Evolutionary conservation across 2,329 filamentous ascomycete species (phyloP).

Genomic region (Colletotrichum simmondsii): DNA sequence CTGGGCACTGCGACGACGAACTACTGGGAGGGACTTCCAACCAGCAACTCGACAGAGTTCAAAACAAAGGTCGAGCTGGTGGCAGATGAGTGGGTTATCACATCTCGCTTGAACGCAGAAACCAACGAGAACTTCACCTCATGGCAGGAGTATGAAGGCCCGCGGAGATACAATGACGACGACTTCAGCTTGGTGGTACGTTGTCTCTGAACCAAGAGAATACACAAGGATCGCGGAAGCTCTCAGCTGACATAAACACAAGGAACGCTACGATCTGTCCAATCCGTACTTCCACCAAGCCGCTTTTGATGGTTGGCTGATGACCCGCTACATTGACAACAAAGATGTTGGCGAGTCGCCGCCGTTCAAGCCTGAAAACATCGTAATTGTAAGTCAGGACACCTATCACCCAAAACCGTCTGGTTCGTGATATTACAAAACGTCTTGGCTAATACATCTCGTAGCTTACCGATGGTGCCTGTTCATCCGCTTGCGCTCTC

Average conservation of each 20-base stretch:
- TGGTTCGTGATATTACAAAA: too few relatives aligned
- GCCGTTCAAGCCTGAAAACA: not conserved
- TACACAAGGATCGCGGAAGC: too few relatives aligned
- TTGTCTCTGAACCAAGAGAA: too few relatives aligned
- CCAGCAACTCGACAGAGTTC: not conserved
- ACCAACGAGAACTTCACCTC: constrained; percentile 12
- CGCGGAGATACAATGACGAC: not conserved
- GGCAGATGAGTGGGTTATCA: constrained; percentile 15
- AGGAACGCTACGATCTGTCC: constrained; percentile 22
- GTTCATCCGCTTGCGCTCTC: constrained; percentile 69
- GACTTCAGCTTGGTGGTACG: constrained; percentile 5
- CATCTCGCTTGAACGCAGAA: constrained; percentile 4
- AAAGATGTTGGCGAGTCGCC: not conserved
- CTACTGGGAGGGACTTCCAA: not conserved
- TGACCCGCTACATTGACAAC: constrained; percentile 6
- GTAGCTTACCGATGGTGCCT: constrained; percentile 63
- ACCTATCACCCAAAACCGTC: not conserved
- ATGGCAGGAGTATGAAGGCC: constrained; percentile 22
- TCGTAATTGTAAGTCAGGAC: constrained; percentile 16
- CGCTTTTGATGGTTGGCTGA: constrained; percentile 18
- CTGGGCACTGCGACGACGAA: constrained; percentile 13
- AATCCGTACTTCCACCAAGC: constrained; percentile 11
- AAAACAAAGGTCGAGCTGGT: not conserved
- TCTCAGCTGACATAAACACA: not conserved
- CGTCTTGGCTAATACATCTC: not conserved